Conservation (phyloP, 2,329 filamentous ascomycete genomes). For the Sporothrix mexicana region DNA sequence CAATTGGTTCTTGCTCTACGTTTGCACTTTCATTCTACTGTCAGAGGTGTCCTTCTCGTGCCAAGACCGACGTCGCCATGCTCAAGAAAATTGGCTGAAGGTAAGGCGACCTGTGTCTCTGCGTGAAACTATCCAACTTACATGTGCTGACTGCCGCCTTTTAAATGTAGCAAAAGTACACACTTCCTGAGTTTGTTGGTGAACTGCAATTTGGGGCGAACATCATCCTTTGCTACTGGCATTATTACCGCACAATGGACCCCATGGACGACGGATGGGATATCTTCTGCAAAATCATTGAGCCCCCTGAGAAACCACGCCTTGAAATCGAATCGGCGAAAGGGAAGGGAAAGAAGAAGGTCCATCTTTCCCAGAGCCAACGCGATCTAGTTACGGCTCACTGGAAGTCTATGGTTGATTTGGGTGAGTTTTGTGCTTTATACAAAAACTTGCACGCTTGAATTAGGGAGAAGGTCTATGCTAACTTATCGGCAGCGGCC, state of each 20-base stretch:
- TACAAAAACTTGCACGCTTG: neutral
- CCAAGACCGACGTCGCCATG: conserved; percentile 52
- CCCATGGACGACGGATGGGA: conserved; percentile 43
- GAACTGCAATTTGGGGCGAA: conserved; percentile 54
- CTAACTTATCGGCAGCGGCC: neutral
- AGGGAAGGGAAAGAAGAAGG: conserved; percentile 41
- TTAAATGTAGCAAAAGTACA: conserved; percentile 44
- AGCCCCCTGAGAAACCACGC: conserved; percentile 20
- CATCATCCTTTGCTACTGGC: conserved; percentile 56
- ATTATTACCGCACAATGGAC: conserved; percentile 53
- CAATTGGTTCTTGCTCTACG: conserved; percentile 48
- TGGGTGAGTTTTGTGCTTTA: conserved; percentile 30
- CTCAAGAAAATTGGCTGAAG: conserved; percentile 45
- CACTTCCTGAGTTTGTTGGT: conserved; percentile 51
- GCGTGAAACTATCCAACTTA: neutral
- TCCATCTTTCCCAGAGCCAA: conserved; percentile 42
- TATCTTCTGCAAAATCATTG: conserved; percentile 39
- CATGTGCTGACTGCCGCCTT: neutral
- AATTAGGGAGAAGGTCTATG: no score
- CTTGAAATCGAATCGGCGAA: conserved; percentile 40
- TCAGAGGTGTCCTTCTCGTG: conserved; percentile 51
- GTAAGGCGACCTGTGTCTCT: conserved; percentile 8
- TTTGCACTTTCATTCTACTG: conserved; percentile 51
- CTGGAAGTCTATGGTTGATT: conserved; percentile 40
- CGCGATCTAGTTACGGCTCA: conserved; percentile 45